Evolutionary conservation across 2,329 filamentous ascomycete species (phyloP), one percentile per base, ranked within the genome.

Genomic region (Cladophialophora bantiana): DNA sequence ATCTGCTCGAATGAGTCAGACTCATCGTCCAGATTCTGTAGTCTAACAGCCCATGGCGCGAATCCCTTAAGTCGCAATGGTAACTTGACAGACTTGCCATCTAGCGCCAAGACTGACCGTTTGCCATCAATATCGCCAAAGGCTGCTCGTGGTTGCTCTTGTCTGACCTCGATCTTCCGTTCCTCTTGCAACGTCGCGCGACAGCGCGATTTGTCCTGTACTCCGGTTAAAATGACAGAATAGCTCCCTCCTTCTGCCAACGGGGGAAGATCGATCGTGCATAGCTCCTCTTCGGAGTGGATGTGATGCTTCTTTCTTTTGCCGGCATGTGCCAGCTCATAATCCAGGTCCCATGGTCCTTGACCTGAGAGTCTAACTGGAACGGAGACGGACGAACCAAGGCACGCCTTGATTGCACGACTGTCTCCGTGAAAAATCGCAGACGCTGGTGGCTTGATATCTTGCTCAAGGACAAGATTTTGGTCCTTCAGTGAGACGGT

Each of bases 401-500:
- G 90, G 75, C 95, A 99, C 57, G 91, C 88, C 73, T 86, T 89
- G 67, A 88, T 83, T 26, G 80, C 80, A 42, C 48, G 59, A 83
- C 81, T 20, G 84, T 81, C 7, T 83, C 86, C 83, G 63, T 93
- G 84, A 68, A 89, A 88, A 36, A 81, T 80, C 31, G 94, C 94
- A 9, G 90, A 92, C 6, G 95, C 94, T 3, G 94, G 92, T 9
- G 95, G 95, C 78, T 96, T 97, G 72, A 99, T 94, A 73, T 93
- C 89, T 78, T 98, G 94, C 78, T 96, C 90, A 48, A 98, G 81
- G 9, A 87, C 79, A 68, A 90, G 85, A 58, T 85, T 84, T 12
- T 85, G 80, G 45, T 89, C 87, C 34, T 83, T 83, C 26, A 96
- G 79, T 32, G 84, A 82, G 59, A 90, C 84, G 1, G 84, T 84